Evolutionary conservation across 768 basidiomycete species (phyloP).

Genomic region (Mycena indigotica): DNA sequence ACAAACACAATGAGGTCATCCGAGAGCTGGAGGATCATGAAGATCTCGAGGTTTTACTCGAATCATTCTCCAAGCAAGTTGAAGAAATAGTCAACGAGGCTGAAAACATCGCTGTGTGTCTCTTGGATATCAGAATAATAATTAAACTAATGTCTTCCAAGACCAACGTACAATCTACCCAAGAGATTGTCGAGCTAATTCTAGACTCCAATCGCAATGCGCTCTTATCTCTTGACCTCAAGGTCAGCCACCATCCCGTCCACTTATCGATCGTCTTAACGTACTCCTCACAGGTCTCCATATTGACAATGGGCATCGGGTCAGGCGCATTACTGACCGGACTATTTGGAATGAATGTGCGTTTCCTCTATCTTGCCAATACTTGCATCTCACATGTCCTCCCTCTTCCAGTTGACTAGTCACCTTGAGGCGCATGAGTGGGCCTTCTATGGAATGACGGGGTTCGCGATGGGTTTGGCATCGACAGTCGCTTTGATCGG

Average conservation of each 20-base stretch:
- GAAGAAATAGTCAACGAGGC: slow-evolving; percentile 96
- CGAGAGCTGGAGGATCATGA: slow-evolving; percentile 82
- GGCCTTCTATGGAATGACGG: slow-evolving; percentile 72
- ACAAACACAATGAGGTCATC: slow-evolving; percentile 66
- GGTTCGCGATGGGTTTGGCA: slow-evolving; percentile 58
- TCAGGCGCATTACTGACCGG: slow-evolving; percentile 89
- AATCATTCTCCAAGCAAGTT: slow-evolving; percentile 94
- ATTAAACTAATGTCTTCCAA: slow-evolving; percentile 30
- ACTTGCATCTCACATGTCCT: slow-evolving; percentile 16
- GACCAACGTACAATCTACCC: slow-evolving; percentile 95
- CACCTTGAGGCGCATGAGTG: slow-evolving; percentile 72
- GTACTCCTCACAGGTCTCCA: slow-evolving; percentile 66
- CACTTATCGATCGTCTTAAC: background rate
- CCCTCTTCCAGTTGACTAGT: slow-evolving; percentile 59
- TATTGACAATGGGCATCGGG: slow-evolving; percentile 90
- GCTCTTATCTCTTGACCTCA: slow-evolving; percentile 86
- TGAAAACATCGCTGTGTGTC: slow-evolving; percentile 73
- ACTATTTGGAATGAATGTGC: slow-evolving; percentile 94
- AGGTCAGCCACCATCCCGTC: slow-evolving; percentile 45
- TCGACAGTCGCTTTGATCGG: slow-evolving; percentile 66
- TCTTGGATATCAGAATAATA: background rate
- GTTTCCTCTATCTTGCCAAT: slow-evolving; percentile 32
- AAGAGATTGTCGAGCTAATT: slow-evolving; percentile 97
- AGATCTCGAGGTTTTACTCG: slow-evolving; percentile 90
- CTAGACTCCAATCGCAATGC: slow-evolving; percentile 95